Base-by-base conservation (phyloP, 23 red algal species). In the Agarophyton chilense region DNA sequence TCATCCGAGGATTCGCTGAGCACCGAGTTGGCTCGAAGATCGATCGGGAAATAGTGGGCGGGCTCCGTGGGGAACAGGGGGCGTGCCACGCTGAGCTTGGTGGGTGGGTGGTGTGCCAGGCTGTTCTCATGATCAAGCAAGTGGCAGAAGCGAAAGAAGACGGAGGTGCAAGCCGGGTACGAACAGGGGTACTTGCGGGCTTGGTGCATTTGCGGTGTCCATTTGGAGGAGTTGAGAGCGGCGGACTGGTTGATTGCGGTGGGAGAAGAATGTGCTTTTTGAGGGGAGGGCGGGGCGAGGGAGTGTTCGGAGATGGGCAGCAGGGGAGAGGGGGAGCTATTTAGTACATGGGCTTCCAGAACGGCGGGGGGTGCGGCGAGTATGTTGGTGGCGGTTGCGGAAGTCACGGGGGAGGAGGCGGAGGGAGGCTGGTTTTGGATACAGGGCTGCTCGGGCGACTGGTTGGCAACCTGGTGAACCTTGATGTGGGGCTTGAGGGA, bases 401-500 rank as follows among this genome's bases (percentile, higher is more conserved):
- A 74, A 29, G 68, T 46, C 10, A 49, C 38, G 13, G 68, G 47
- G 0, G 41, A 45, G 0, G 68, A 10, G 41, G 68, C 68, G 0
- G 41, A 45, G 0, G 68, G 9, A 18, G 68, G 39, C 40, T 29
- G 0, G 14, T 43, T 46, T 43, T 43, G 25, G 19, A 31, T 7
- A 6, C 8, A 17, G 8, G 56, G 56, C 19, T 8, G 41, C 35
- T 33, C 29, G 33, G 60, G 11, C 2, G 60, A 24, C 17, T 36
- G 21, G 4, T 65, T 12, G 1, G 56, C n/a, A 4, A 25, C 35
- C 24, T 74, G 68, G 19, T 94, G 91, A 73, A 84, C 61, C 40
- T 72, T 70, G 54, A 86, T 79, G 72, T 94, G 91, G 11, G 82
- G 80, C 35, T 84, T 79, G 35, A 94, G 72, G 13, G 91, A 85